Conservation (phyloP, 2,329 filamentous ascomycete genomes). For the Colletotrichum lentis region DNA sequence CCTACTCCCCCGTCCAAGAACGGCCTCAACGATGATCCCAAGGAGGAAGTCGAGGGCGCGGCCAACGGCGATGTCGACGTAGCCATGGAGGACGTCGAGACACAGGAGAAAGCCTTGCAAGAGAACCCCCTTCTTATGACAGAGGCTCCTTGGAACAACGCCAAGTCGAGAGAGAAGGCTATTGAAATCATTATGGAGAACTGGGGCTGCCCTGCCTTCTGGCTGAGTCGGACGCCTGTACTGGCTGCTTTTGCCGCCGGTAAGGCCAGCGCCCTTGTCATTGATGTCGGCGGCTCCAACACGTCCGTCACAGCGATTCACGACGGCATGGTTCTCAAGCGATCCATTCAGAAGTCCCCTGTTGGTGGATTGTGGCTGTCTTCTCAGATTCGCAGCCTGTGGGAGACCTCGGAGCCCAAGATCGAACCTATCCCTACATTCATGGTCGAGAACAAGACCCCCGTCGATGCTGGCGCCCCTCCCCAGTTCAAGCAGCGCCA, state of each 20-base stretch:
- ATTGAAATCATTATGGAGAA: constrained; percentile 97
- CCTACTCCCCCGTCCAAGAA: constrained; percentile 76
- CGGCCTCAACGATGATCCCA: constrained; percentile 75
- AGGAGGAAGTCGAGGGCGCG: constrained; percentile 64
- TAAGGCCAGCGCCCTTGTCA: constrained; percentile 89
- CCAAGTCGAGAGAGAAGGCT: constrained; percentile 88
- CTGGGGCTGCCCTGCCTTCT: constrained; percentile 95
- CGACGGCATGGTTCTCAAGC: constrained; percentile 92
- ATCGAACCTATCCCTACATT: constrained; percentile 84
- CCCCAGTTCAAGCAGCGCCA: constrained; percentile 78
- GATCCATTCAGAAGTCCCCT: constrained; percentile 85
- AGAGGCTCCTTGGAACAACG: constrained; percentile 90
- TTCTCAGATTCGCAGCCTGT: constrained; percentile 83
- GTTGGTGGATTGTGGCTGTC: constrained; percentile 91
- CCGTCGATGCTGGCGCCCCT: constrained; percentile 85
- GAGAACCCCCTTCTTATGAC: constrained; percentile 94
- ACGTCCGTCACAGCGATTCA: constrained; percentile 91
- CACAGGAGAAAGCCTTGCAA: constrained; percentile 78
- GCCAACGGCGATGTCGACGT: constrained; percentile 70
- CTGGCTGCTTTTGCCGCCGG: constrained; percentile 91
- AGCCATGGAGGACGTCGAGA: constrained; percentile 61
- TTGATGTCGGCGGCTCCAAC: constrained; percentile 89
- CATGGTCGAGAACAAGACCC: constrained; percentile 84
- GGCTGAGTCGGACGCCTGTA: constrained; percentile 87
- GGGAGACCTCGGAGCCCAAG: constrained; percentile 72